Evolutionary conservation across 129 eudicot species (phyloP).

Genomic region (Erigeron canadensis): DNA sequence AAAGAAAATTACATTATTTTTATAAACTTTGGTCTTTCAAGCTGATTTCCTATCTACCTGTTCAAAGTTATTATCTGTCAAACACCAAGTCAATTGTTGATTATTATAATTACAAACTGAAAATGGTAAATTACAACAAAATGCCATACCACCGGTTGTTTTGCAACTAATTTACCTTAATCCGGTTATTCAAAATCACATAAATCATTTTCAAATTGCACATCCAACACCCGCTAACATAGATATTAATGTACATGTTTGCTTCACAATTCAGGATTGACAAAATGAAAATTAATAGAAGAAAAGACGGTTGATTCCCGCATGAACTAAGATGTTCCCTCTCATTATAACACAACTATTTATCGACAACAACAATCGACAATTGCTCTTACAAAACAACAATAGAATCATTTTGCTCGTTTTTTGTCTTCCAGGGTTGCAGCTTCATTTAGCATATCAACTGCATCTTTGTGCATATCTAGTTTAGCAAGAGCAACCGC

Average conservation of each 20-base stretch:
- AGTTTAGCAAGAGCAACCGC: slow-evolving; percentile 92
- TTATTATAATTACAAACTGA: no score
- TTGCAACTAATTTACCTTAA: not conserved
- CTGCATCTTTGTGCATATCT: slow-evolving; percentile 94
- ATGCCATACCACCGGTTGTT: no score
- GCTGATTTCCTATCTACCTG: no score
- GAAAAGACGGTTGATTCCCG: slow-evolving; percentile 9
- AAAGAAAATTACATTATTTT: no score
- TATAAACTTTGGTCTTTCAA: no score
- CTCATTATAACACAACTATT: slow-evolving; percentile 15
- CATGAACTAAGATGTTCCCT: not conserved
- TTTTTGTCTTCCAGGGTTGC: slow-evolving; percentile 80
- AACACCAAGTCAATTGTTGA: no score
- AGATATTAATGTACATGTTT: slow-evolving; percentile 39
- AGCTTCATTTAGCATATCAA: slow-evolving; percentile 92
- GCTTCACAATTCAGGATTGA: slow-evolving; percentile 26
- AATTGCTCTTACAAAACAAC: not conserved
- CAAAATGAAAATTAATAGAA: slow-evolving; percentile 22
- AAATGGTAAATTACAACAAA: no score
- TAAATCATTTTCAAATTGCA: not conserved
- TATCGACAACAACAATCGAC: slow-evolving; percentile 17
- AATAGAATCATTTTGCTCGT: slow-evolving; percentile 40
- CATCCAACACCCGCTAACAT: slow-evolving; percentile 16
- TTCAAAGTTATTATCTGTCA: no score
- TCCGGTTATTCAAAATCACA: not conserved